Evolutionary conservation across 2,329 filamentous ascomycete species (phyloP), one percentile per base, ranked within the genome.

Genomic region (Stenocarpella maydis): DNA sequence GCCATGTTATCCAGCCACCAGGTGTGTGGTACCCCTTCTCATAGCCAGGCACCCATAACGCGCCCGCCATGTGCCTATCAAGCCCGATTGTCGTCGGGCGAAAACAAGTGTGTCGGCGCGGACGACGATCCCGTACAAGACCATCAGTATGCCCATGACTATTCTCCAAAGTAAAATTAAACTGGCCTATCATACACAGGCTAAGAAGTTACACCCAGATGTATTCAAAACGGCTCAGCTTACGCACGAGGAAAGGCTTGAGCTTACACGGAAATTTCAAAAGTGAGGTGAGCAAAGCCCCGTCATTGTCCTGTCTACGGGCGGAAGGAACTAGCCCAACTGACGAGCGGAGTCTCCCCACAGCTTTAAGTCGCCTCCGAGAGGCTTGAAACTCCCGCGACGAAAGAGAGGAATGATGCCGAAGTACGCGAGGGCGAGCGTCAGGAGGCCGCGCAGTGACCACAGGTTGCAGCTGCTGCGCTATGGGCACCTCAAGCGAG

Each of bases 51-150:
- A 28, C 19, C 49, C 6, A 31, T 7, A 8, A n/a, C 49, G 19
- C 37, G 54, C 54, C 54, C 21, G 37, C 37, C 54, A 58, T 58
- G 54, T 37, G 54, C 37, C 21, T 21, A 43, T 28, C 54, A 58
- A 26, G n/a, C 9, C 21, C 37, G 54, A 5, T 28, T n/a, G 21
- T 26, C 37, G 54, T 58, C 54, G 14, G 28, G 17, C 54, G 37
- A 39, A 14, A 7, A 14, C 54, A 28, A 14, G 7, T 21, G 54
- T 24, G 41, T 3, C 17, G 37, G 37, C 54, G 10, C n/a, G 54
- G 34, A 43, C 24, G 8, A 14, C 4, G 54, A 58, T n/a, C 24
- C 54, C 54, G 15, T 43, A 58, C 54, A 43, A 43, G 54, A 17
- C 41, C 54, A 37, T 58, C 24, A 3, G 14, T 21, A 24, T 58